Evolutionary conservation across 352 stramenopile species (phyloP).

Genomic region (Plasmopara halstedii): DNA sequence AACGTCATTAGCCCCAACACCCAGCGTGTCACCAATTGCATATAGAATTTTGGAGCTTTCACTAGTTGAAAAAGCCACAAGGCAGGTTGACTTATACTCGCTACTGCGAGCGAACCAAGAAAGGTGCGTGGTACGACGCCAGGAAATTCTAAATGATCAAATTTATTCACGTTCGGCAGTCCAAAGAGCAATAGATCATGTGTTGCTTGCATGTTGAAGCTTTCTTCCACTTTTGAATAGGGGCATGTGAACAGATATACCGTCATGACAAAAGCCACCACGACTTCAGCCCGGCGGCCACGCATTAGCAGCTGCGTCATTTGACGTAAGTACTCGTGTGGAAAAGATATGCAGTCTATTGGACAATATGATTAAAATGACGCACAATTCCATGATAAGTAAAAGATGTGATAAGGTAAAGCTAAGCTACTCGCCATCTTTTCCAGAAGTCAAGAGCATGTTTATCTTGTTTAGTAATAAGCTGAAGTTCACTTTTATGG

Average conservation of each 20-base stretch:
- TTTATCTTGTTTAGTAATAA: too few relatives aligned
- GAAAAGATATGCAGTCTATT: too few relatives aligned
- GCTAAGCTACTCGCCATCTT: too few relatives aligned
- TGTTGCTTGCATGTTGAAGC: constrained; percentile 96
- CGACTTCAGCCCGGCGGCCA: constrained; percentile 24
- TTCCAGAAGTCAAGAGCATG: too few relatives aligned
- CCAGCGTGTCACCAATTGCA: constrained; percentile 58
- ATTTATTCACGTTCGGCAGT: constrained; percentile 42
- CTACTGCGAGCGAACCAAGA: constrained; percentile 75
- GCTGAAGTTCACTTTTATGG: too few relatives aligned
- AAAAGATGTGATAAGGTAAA: too few relatives aligned
- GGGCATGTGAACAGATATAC: constrained; percentile 51
- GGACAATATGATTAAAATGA: too few relatives aligned
- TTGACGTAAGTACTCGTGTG: too few relatives aligned
- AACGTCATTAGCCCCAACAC: constrained; percentile 55
- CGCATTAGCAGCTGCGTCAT: constrained; percentile 25
- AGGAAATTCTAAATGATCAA: constrained; percentile 97
- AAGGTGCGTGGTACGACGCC: constrained; percentile 98
- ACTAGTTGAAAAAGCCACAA: constrained; percentile 20
- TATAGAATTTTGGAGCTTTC: constrained; percentile 31
- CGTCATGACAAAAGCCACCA: constrained; percentile 31
- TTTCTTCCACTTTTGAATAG: constrained; percentile 94
- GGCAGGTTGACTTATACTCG: constrained; percentile 34
- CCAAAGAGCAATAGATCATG: constrained; percentile 92
- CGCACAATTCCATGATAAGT: too few relatives aligned